Percentiles rank a stretch among this genome's conserved stretches.
phyloP scores from a whole-genome alignment of 225 moss, liverwort and hornwort species.

The Bryoerythrophyllum caledonicum region DNA sequence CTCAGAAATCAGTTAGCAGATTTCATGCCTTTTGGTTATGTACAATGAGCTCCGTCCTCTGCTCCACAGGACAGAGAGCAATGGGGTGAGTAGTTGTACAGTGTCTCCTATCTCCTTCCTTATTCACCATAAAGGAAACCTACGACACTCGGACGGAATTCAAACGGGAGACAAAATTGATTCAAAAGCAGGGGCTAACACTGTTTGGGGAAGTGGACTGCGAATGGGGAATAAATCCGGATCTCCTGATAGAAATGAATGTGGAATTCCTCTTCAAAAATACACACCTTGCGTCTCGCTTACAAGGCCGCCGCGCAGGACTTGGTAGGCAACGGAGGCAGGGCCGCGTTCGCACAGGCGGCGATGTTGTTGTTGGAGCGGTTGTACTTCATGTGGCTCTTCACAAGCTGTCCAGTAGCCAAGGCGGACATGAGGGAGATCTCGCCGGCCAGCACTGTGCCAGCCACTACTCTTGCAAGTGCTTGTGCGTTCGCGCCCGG shows the following conservation, averaged over 20 bases:
- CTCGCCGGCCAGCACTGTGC: constrained; percentile 61
- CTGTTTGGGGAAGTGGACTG: constrained; percentile 17
- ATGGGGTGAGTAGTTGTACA: constrained; percentile 2
- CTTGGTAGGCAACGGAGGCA: constrained; percentile 43
- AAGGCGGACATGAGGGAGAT: constrained; percentile 70
- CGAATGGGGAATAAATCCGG: background rate
- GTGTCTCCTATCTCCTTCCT: background rate
- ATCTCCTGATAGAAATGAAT: constrained; percentile 19
- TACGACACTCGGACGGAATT: background rate
- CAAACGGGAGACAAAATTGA: constrained; percentile 35
- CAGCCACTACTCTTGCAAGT: constrained; percentile 62
- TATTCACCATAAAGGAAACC: constrained; percentile 9
- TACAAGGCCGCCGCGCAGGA: constrained; percentile 5
- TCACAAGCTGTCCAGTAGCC: constrained; percentile 66
- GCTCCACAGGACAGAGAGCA: background rate
- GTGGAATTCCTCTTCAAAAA: constrained; percentile 17
- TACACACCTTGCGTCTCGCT: constrained; percentile 7
- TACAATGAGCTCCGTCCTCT: constrained; percentile 21
- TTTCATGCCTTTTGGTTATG: constrained; percentile 17
- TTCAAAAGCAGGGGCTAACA: constrained; percentile 22
- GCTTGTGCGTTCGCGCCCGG: constrained; percentile 62
- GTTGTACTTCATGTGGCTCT: constrained; percentile 66
- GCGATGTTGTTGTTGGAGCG: constrained; percentile 58
- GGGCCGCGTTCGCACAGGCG: constrained; percentile 33
- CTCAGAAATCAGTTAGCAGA: constrained; percentile 13